Conservation (phyloP, 148 eudicot genomes). For the Chenopodium formosanum region DNA sequence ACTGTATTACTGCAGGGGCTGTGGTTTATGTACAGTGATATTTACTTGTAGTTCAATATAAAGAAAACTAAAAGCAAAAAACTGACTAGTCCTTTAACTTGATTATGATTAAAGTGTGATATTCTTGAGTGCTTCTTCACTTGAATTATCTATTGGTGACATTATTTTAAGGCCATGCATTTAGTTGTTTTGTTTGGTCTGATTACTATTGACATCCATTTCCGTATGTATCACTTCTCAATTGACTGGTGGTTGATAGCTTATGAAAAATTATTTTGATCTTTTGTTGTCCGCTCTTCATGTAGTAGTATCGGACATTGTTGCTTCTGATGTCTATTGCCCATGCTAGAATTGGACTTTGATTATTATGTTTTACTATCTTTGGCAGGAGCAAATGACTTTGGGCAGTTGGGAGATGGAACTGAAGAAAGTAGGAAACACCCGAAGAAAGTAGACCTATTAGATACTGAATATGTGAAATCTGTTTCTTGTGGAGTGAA, state of each 20-base stretch:
- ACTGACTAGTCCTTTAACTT: too few species aligned
- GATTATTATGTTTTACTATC: constrained; percentile 11
- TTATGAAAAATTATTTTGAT: not conserved
- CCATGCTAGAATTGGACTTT: not conserved
- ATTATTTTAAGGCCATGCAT: not conserved
- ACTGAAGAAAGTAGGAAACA: constrained; percentile 72
- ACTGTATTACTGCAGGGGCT: not conserved
- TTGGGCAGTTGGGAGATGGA: constrained; percentile 99
- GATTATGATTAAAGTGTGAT: not conserved
- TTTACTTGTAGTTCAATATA: not conserved
- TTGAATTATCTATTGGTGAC: constrained; percentile 1
- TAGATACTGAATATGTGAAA: constrained; percentile 74
- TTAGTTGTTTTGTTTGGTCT: not conserved
- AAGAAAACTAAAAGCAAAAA: not conserved
- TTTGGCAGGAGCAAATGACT: constrained; percentile 87
- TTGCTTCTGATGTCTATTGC: not conserved
- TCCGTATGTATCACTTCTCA: not conserved
- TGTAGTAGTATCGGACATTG: not conserved
- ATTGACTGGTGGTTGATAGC: not conserved
- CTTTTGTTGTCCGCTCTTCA: not conserved
- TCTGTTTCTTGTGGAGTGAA: constrained; percentile 95
- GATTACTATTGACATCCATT: not conserved
- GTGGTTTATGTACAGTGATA: not conserved
- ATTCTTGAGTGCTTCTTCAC: constrained; percentile 3
- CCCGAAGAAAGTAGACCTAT: constrained; percentile 71